Evolutionary conservation across 2,329 filamentous ascomycete genomes (phyloP).

Genomic region (Ophiostoma angusticollis): DNA sequence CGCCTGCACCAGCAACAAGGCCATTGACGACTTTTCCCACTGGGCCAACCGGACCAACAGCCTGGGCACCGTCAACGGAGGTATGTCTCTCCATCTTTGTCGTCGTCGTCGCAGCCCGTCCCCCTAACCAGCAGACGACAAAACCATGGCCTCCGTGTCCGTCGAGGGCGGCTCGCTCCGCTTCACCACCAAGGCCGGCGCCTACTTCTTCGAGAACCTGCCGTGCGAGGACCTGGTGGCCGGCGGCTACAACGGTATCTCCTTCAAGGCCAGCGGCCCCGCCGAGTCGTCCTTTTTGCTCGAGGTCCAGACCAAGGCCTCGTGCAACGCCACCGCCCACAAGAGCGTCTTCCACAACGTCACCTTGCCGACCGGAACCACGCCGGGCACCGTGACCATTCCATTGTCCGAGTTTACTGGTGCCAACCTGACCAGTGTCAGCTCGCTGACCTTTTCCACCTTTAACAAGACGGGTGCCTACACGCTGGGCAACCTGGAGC

Average conservation of each 20-base stretch:
- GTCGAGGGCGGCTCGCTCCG: slow-evolving; percentile 30
- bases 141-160: slow-evolving; percentile 29
- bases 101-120: no score
- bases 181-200: slow-evolving; percentile 33
- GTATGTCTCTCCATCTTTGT: slow-evolving; percentile 15
- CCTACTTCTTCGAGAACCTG: slow-evolving; percentile 44
- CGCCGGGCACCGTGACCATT: slow-evolving; percentile 6
- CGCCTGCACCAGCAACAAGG: slow-evolving; percentile 17
- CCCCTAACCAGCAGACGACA: slow-evolving; percentile 29
- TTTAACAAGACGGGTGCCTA: slow-evolving; percentile 9
- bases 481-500: slow-evolving; percentile 11
- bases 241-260: slow-evolving; percentile 33
- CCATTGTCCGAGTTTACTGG: slow-evolving; percentile 10
- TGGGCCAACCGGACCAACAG: slow-evolving; percentile 19
- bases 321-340: slow-evolving; percentile 23
- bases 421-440: slow-evolving; percentile 33
- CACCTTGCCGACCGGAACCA: slow-evolving; percentile 3
- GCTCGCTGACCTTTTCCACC: slow-evolving; percentile 9
- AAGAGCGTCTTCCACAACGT: slow-evolving; percentile 10
- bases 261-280: slow-evolving; percentile 34
- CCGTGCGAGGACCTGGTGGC: slow-evolving; percentile 31
- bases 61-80: slow-evolving; percentile 17
- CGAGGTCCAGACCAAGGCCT: slow-evolving; percentile 12
- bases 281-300: slow-evolving; percentile 11
- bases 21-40: slow-evolving; percentile 19